Conservation (phyloP, 2,329 filamentous ascomycete species). For the Colletotrichum trifolii region DNA sequence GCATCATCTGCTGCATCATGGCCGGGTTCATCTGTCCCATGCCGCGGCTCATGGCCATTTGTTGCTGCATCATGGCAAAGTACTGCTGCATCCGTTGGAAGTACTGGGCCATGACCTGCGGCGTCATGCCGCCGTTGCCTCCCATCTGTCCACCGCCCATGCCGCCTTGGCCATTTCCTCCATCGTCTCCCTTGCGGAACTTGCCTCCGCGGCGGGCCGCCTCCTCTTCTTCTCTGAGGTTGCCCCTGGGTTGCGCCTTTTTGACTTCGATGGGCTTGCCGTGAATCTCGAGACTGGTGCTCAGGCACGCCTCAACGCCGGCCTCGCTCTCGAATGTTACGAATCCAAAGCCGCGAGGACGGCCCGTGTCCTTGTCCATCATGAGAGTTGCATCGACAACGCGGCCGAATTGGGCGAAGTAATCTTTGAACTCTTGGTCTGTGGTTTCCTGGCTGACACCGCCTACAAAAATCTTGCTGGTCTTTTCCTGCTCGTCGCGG, state of each 20-base stretch:
- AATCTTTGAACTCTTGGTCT: conserved; percentile 94
- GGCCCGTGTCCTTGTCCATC: conserved; percentile 99
- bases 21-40: conserved; percentile 77
- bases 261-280: conserved; percentile 98
- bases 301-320: conserved; percentile 91
- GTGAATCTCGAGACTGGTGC: conserved; percentile 87
- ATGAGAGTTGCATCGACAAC: conserved; percentile 98
- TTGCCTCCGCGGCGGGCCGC: conserved; percentile 68
- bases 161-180: conserved; percentile 49
- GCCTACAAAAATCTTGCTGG: conserved; percentile 98
- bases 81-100: conserved; percentile 99
- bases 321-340: conserved; percentile 97
- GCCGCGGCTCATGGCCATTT: conserved; percentile 85
- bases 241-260: conserved; percentile 94
- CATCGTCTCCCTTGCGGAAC: conserved; percentile 66
- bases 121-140: conserved; percentile 79
- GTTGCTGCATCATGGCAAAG: conserved; percentile 93
- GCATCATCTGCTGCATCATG: conserved; percentile 81
- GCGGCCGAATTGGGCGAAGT: conserved; percentile 95
- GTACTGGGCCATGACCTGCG: conserved; percentile 98
- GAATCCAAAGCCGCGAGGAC: conserved; percentile 95
- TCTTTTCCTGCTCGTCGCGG: conserved; percentile 97
- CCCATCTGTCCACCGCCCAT: conserved; percentile 53
- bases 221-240: conserved; percentile 91
- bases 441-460: conserved; percentile 98